Evolutionary conservation across 202 grass and related monocot species (phyloP), one percentile per base, ranked within the genome.

Genomic region (Musa balbisiana): DNA sequence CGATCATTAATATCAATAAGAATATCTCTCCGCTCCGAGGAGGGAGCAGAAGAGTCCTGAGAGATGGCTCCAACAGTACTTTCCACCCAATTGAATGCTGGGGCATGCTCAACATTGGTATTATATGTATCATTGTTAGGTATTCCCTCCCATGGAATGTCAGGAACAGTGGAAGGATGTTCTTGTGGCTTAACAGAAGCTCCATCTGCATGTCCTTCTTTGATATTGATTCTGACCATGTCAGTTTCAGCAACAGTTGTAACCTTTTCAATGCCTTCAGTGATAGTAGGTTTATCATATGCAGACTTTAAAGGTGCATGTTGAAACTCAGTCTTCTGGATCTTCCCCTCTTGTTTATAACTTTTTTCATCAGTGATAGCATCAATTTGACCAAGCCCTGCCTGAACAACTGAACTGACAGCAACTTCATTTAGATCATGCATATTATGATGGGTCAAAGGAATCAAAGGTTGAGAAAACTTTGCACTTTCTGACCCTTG

Each of bases 1-100:
- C 76, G 82, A 55, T 87, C 88, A 88, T 91, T 80, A 60, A 77
- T 91, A 82, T 80, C 86, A 73, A 84, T 87, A 85, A 83, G 64
- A 59, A 87, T 72, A 73, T 92, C 93, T 78, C 62, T 83, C 76
- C 79, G 89, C 55, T 91, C 82, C 53, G 60, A 75, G 54, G 55
- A 79, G 55, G 80, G 71, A 82, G 80, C 75, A 72, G 77, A 52
- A 71, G 75, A 62, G 84, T 90, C 79, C n/a, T 53, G 76, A 78
- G 80, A 69, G 85, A 74, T 73, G 84, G 80, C 77, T 72, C 53
- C 50, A 80, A 24, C 29, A 60, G 68, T 54, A 73, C 78, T 83
- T 43, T 72, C 69, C 67, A 80, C 77, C 49, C 55, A 84, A 53
- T 66, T 87, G 10, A 84, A 83, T 60, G 78, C 79, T 70, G 73